phyloP scores from a whole-genome alignment of 805 yeast species.

The Myxozyma neglecta region DNA sequence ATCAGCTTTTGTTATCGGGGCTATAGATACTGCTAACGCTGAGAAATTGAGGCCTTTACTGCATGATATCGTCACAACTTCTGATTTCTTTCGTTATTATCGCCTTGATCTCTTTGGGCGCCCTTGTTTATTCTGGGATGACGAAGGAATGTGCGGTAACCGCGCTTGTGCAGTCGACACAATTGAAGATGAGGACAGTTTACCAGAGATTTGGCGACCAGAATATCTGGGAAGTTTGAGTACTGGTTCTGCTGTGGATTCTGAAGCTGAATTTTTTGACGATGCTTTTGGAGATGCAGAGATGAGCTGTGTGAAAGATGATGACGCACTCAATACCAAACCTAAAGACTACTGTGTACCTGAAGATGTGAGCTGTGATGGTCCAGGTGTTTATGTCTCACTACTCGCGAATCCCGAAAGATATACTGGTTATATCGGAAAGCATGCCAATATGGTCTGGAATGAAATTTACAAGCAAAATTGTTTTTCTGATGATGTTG shows the following conservation, averaged over 20 bases:
- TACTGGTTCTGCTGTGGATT: constrained; percentile 37
- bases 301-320: constrained; percentile 33
- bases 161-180: constrained; percentile 88
- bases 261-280: constrained; percentile 42
- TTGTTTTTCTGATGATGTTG: constrained; percentile 59
- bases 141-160: constrained; percentile 77
- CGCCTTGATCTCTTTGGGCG: constrained; percentile 69
- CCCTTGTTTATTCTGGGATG: constrained; percentile 85
- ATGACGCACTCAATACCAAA: constrained; percentile 50
- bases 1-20: constrained; percentile 32
- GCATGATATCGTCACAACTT: constrained; percentile 53
- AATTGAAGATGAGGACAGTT: constrained; percentile 67
- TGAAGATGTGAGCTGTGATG: constrained; percentile 41
- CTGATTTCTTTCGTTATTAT: constrained; percentile 86
- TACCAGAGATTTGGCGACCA: constrained; percentile 73
- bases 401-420: constrained; percentile 88
- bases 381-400: constrained; percentile 69
- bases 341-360: constrained; percentile 47
- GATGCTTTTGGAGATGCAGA: constrained; percentile 42
- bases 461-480: constrained; percentile 86
- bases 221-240: constrained; percentile 59
- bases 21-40: constrained; percentile 54
- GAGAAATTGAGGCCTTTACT: constrained; percentile 49
- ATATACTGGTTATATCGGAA: constrained; percentile 94
- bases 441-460: constrained; percentile 92